A percentile compares a stretch with the other conserved stretches of the same genome.
Conservation (phyloP, 2,329 filamentous ascomycete species). For the Microsporum ferrugineum region DNA sequence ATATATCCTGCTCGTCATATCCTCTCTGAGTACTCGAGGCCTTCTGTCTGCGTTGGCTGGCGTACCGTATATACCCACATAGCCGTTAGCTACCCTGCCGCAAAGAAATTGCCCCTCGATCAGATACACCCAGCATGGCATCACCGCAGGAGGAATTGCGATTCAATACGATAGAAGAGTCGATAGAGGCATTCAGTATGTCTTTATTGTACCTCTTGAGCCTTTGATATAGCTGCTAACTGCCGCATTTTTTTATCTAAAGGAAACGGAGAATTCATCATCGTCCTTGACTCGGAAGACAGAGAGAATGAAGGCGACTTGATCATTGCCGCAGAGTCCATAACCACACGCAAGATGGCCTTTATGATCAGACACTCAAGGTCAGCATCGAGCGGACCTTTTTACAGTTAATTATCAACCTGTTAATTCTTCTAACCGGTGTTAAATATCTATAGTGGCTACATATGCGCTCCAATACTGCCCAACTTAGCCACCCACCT, state of each 20-base stretch:
- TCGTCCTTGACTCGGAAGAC: constrained; percentile 82
- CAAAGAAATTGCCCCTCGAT: not conserved
- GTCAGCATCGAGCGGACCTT: constrained; percentile 18
- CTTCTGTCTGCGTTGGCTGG: no score
- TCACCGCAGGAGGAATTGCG: constrained; percentile 25
- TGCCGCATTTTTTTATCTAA: not conserved
- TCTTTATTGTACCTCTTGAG: constrained; percentile 1
- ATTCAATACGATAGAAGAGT: constrained; percentile 34
- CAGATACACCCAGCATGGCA: constrained; percentile 22
- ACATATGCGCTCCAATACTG: constrained; percentile 78
- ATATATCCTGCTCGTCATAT: not conserved
- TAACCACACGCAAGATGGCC: constrained; percentile 84
- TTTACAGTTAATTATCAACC: not conserved
- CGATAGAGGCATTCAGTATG: constrained; percentile 33
- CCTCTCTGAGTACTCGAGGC: no score
- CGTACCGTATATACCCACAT: not conserved
- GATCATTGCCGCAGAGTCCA: constrained; percentile 76
- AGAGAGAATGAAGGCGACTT: constrained; percentile 98
- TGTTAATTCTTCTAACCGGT: not conserved
- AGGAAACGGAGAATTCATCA: constrained; percentile 81
- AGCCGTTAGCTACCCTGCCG: not conserved
- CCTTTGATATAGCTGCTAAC: not conserved
- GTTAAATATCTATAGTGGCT: constrained; percentile 44
- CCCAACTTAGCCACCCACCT: constrained; percentile 58
- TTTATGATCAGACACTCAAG: constrained; percentile 87